Evolutionary conservation across 345 rosid species (phyloP).

Genomic region (Xanthoceras sorbifolium): DNA sequence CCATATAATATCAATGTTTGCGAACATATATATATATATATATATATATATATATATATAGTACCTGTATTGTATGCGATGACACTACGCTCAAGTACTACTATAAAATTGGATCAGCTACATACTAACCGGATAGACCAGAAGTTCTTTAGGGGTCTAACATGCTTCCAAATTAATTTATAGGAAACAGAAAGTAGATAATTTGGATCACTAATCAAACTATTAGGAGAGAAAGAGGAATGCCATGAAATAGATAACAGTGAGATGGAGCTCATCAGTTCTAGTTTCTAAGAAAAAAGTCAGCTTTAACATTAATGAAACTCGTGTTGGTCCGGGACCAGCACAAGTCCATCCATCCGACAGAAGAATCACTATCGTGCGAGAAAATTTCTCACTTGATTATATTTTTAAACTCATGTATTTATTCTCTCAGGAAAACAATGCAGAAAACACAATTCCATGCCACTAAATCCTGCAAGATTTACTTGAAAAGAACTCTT

Average conservation of each 20-base stretch:
- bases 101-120: background rate
- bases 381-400: constrained; percentile 22
- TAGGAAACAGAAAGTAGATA: background rate
- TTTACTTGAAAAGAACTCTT: background rate
- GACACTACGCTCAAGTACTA: background rate
- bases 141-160: constrained; percentile 1
- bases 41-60: too few species aligned
- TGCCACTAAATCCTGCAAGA: constrained; percentile 21
- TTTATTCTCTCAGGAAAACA: constrained; percentile 35
- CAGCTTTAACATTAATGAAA: constrained; percentile 24
- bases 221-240: constrained; percentile 24
- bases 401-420: constrained; percentile 4
- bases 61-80: background rate
- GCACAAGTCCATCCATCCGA: constrained; percentile 16
- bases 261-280: constrained; percentile 21
- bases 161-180: background rate
- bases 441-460: constrained; percentile 26
- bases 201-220: background rate
- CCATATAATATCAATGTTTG: constrained; percentile 19
- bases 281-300: constrained; percentile 29
- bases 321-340: constrained; percentile 7
- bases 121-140: background rate
- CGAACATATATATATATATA: background rate
- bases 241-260: constrained; percentile 17
- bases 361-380: constrained; percentile 12